Conservation (phyloP, 2,329 filamentous ascomycete species). For the Beauveria brongniartii region DNA sequence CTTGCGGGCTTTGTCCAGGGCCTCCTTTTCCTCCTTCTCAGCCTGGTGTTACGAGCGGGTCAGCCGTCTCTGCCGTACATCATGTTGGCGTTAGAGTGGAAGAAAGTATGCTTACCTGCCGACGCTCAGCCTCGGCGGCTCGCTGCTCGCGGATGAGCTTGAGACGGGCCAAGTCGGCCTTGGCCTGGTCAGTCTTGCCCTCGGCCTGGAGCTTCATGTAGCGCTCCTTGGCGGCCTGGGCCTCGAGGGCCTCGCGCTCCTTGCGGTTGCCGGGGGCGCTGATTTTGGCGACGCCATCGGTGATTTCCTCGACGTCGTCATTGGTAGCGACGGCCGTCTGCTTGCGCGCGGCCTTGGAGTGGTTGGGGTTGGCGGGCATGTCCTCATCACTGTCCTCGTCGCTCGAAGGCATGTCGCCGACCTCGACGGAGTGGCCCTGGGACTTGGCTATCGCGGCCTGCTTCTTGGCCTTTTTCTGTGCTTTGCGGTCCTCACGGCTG, state of each 20-base stretch:
- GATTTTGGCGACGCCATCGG: slow-evolving; percentile 49
- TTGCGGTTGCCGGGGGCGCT: slow-evolving; percentile 38
- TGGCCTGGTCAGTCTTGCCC: slow-evolving; percentile 94
- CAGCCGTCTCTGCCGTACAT: background rate
- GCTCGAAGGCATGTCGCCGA: slow-evolving; percentile 77
- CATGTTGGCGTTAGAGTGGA: background rate
- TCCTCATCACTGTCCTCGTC: slow-evolving; percentile 50
- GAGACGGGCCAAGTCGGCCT: slow-evolving; percentile 78
- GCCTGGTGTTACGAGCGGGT: slow-evolving; percentile 31
- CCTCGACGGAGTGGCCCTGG: slow-evolving; percentile 62
- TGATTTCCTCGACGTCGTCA: slow-evolving; percentile 38
- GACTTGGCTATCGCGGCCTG: slow-evolving; percentile 76
- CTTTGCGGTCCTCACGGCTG: slow-evolving; percentile 74
- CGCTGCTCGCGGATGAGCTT: slow-evolving; percentile 77
- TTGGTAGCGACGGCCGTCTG: slow-evolving; percentile 35
- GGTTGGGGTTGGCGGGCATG: slow-evolving; percentile 87
- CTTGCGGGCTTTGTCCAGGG: slow-evolving; percentile 38
- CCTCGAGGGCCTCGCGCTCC: slow-evolving; percentile 70
- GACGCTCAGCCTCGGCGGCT: slow-evolving; percentile 72
- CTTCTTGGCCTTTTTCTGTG: slow-evolving; percentile 83
- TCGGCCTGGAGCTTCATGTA: slow-evolving; percentile 89
- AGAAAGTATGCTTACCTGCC: slow-evolving; percentile 52
- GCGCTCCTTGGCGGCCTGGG: slow-evolving; percentile 77
- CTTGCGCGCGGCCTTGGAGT: slow-evolving; percentile 64
- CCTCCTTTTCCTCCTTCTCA: slow-evolving; percentile 50